A percentile compares a stretch with the other conserved stretches of the same genome.
Conservation (phyloP, 352 stramenopile species). For the Phytophthora megakarya region DNA sequence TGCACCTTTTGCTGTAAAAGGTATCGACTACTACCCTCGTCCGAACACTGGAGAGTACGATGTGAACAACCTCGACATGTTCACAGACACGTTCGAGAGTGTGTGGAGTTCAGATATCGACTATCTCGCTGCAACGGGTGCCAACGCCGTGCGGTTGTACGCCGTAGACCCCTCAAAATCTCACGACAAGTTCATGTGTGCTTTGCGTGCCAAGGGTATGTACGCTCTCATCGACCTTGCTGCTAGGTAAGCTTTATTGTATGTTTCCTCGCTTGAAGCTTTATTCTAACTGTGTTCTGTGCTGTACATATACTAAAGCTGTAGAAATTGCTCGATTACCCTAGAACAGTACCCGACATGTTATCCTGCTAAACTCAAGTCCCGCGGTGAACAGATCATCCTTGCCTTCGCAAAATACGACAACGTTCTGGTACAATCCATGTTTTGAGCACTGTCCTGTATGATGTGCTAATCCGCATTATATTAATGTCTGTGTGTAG, state of each 20-base stretch:
- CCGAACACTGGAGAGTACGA: constrained; percentile 73
- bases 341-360: constrained; percentile 53
- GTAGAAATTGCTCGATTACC: constrained; percentile 61
- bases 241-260: constrained; percentile 19
- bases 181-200: constrained; percentile 90
- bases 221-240: constrained; percentile 75
- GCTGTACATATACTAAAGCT: constrained; percentile 39
- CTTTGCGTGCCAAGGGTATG: constrained; percentile 71
- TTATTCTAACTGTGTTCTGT: background rate
- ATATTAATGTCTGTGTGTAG: constrained; percentile 2
- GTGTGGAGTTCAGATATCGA: constrained; percentile 76
- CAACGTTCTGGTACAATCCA: constrained; percentile 60
- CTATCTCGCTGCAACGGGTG: constrained; percentile 58
- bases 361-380: constrained; percentile 66
- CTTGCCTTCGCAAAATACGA: constrained; percentile 83
- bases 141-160: constrained; percentile 86
- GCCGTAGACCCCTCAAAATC: constrained; percentile 81
- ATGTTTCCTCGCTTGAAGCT: background rate
- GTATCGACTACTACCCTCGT: constrained; percentile 88
- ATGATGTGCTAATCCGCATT: background rate
- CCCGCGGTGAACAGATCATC: constrained; percentile 77
- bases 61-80: constrained; percentile 84
- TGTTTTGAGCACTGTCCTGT: background rate
- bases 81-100: constrained; percentile 71
- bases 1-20: constrained; percentile 64